These are phyloP conservation scores for Lactuca sativa DNA, from an alignment of 129 eudicot genomes.

Conservation along the genomic window DNA sequence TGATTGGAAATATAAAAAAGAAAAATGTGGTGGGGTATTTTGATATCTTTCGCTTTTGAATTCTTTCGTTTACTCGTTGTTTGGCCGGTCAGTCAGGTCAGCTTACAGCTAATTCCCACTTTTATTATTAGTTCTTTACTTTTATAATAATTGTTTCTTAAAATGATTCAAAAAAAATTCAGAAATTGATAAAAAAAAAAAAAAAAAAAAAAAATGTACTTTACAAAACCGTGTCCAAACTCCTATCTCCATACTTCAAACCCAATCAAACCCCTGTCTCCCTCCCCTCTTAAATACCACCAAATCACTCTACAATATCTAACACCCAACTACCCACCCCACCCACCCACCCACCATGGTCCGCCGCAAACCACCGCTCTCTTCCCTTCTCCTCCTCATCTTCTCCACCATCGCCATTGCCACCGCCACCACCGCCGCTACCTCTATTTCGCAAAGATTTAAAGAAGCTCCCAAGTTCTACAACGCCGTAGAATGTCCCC, in stretches of 20 bases:
- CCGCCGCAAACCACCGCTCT: constrained; percentile 23
- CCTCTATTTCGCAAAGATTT: constrained; percentile 34
- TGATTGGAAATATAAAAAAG: background rate
- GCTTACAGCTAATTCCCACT: constrained; percentile 36
- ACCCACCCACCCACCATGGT: constrained; percentile 30
- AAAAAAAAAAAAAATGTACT: constrained; percentile 9
- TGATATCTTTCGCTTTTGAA: constrained; percentile 7
- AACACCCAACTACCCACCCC: background rate
- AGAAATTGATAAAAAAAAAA: background rate
- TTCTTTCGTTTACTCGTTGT: background rate
- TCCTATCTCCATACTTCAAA: constrained; percentile 19
- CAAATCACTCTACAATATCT: constrained; percentile 23
- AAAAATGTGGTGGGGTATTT: background rate
- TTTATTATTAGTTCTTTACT: constrained; percentile 17
- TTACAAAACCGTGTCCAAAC: constrained; percentile 44
- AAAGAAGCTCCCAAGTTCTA: constrained; percentile 73
- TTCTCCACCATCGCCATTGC: constrained; percentile 2
- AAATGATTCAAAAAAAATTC: background rate
- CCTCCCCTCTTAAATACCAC: constrained; percentile 31
- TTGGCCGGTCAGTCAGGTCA: constrained; percentile 43
- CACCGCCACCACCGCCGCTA: constrained; percentile 2
- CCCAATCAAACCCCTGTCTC: constrained; percentile 31
- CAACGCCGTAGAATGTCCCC: constrained; percentile 53
- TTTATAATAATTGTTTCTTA: background rate
- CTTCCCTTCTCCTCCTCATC: constrained; percentile 2